phyloP scores from a whole-genome alignment of 306 rosid species.

The Lathyrus aphaca region DNA sequence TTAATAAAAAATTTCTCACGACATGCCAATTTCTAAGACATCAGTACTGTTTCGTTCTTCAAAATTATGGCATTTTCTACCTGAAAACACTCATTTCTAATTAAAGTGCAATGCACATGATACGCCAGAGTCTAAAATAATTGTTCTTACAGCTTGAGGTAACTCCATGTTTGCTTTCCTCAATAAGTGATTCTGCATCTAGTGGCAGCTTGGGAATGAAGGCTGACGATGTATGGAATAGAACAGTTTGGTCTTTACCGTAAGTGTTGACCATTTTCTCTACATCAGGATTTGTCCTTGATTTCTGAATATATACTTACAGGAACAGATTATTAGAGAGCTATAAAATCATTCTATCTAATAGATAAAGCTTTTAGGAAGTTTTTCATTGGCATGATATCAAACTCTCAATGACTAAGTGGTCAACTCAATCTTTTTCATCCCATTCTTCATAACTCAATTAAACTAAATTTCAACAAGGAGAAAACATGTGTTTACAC shows the following conservation, averaged over 20 bases:
- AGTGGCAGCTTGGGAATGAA: slow-evolving; percentile 37
- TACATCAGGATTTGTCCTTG: slow-evolving; percentile 15
- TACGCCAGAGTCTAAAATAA: slow-evolving; percentile 36
- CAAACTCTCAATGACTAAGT: neutral
- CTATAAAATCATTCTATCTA: slow-evolving; percentile 5
- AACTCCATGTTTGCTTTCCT: slow-evolving; percentile 84
- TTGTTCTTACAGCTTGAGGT: slow-evolving; percentile 81
- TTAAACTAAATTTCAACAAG: slow-evolving; percentile 10
- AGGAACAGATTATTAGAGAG: slow-evolving; percentile 2
- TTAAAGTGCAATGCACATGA: slow-evolving; percentile 4
- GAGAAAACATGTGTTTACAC: neutral
- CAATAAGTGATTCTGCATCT: slow-evolving; percentile 51
- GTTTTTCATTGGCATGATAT: slow-evolving; percentile 25
- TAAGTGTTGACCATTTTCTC: slow-evolving; percentile 53
- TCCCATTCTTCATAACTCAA: neutral
- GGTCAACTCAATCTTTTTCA: slow-evolving; percentile 20
- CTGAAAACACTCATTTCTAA: slow-evolving; percentile 14
- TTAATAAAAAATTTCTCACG: neutral
- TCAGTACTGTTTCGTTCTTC: slow-evolving; percentile 20
- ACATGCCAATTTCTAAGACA: slow-evolving; percentile 2
- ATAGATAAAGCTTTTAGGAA: slow-evolving; percentile 23
- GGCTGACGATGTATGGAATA: slow-evolving; percentile 58
- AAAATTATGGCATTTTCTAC: slow-evolving; percentile 1
- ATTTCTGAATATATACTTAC: slow-evolving; percentile 30
- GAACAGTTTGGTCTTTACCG: slow-evolving; percentile 91